Evolutionary conservation across 2,329 filamentous ascomycete species (phyloP).

Genomic region (Leptosphaerulina australis): DNA sequence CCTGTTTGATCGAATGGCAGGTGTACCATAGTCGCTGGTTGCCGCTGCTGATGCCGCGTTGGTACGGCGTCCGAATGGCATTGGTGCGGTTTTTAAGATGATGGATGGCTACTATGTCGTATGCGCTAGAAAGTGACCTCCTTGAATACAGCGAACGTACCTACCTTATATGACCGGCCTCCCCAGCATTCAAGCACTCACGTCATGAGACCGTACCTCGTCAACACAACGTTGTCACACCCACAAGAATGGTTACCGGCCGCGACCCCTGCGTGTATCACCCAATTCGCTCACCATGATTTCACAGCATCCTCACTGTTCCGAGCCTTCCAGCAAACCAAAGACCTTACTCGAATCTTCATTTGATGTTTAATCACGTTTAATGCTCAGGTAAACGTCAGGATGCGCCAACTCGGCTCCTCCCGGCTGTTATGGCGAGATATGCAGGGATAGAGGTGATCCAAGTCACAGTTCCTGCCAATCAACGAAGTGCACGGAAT

Average conservation of each 20-base stretch:
- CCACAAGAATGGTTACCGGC: neutral
- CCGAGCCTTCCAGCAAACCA: neutral
- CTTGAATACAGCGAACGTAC: too few relatives aligned
- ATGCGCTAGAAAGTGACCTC: neutral
- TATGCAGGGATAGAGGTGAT: neutral
- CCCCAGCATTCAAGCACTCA: neutral
- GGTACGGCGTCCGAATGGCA: slow-evolving; percentile 10
- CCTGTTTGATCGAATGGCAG: slow-evolving; percentile 14
- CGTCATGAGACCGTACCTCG: neutral
- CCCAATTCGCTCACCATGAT: slow-evolving; percentile 3
- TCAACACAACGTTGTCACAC: slow-evolving; percentile 11
- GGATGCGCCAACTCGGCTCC: neutral
- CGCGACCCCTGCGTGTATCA: slow-evolving; percentile 5
- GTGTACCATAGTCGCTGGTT: slow-evolving; percentile 22
- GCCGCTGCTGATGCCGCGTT: neutral
- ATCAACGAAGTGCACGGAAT: neutral
- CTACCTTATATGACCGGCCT: neutral
- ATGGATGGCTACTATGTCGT: neutral
- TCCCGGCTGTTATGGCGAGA: slow-evolving; percentile 3
- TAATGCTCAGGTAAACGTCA: neutral
- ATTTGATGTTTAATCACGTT: neutral
- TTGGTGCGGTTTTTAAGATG: neutral
- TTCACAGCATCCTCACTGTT: neutral
- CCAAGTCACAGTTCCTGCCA: neutral
- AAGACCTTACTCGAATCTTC: neutral